phyloP scores from a whole-genome alignment of 345 rosid genomes.

The Ailanthus altissimus region DNA sequence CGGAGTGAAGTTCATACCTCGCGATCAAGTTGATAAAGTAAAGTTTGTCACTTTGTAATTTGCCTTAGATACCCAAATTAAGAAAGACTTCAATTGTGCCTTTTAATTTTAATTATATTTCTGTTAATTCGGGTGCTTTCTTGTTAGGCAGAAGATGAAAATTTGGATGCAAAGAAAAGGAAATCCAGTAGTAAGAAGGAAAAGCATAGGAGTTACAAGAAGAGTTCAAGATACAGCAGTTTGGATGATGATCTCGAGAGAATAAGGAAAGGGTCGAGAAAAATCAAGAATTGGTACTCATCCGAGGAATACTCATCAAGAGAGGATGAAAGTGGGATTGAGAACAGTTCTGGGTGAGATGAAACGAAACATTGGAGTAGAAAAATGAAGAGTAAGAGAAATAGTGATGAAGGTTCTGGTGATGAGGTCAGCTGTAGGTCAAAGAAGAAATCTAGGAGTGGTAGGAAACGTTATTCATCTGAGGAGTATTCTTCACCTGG shows the following conservation, averaged over 20 bases:
- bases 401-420: conserved; percentile 17
- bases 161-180: conserved; percentile 32
- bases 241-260: conserved; percentile 55
- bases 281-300: conserved; percentile 67
- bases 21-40: conserved; percentile 53
- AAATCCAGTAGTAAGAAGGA: conserved; percentile 38
- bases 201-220: conserved; percentile 41
- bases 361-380: conserved; percentile 22
- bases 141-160: conserved; percentile 40
- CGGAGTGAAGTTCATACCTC: conserved; percentile 75
- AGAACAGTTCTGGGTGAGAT: conserved; percentile 21
- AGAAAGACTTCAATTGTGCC: not conserved
- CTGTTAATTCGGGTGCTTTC: conserved; percentile 5
- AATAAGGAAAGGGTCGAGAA: conserved; percentile 45
- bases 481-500: conserved; percentile 34
- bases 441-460: conserved; percentile 31
- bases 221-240: conserved; percentile 25
- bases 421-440: conserved; percentile 12
- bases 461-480: conserved; percentile 26
- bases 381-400: conserved; percentile 34
- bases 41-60: not conserved
- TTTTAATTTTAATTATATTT: conserved; percentile 5
- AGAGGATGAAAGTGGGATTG: conserved; percentile 32
- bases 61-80: not conserved
- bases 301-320: conserved; percentile 47